phyloP scores from a whole-genome alignment of 2,329 filamentous ascomycete species.

The Fusarium nygamai region DNA sequence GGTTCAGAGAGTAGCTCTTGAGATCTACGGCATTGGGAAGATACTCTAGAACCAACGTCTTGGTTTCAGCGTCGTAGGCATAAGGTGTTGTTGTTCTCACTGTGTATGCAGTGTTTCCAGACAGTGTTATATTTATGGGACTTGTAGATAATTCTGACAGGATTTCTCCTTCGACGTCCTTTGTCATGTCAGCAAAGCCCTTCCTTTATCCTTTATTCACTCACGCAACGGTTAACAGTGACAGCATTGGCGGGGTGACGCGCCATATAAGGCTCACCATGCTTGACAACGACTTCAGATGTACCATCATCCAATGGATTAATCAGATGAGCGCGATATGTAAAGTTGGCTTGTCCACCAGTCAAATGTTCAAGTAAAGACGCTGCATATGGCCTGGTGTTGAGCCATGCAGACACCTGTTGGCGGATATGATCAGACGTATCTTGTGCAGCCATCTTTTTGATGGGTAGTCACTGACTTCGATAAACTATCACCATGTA shows the following conservation, averaged over 20 bases:
- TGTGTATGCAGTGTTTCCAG: background rate
- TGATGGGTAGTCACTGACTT: accelerated
- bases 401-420: background rate
- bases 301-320: background rate
- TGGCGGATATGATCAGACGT: background rate
- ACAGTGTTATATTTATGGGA: accelerated
- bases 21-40: background rate
- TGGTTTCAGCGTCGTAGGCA: background rate
- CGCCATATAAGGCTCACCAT: slow-evolving; percentile 6
- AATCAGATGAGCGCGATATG: background rate
- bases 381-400: background rate
- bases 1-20: background rate
- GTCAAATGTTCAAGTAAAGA: background rate
- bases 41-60: background rate
- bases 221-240: background rate
- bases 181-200: background rate
- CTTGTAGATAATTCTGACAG: background rate
- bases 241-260: background rate
- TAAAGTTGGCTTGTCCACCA: slow-evolving; percentile 2
- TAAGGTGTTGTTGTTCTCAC: background rate
- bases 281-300: background rate
- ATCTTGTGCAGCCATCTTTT: background rate
- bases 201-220: background rate
- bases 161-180: background rate
- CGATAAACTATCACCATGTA: accelerated